phyloP scores from a whole-genome alignment of 192 early-diverging fungal species.

The Entomortierella beljakovae region DNA sequence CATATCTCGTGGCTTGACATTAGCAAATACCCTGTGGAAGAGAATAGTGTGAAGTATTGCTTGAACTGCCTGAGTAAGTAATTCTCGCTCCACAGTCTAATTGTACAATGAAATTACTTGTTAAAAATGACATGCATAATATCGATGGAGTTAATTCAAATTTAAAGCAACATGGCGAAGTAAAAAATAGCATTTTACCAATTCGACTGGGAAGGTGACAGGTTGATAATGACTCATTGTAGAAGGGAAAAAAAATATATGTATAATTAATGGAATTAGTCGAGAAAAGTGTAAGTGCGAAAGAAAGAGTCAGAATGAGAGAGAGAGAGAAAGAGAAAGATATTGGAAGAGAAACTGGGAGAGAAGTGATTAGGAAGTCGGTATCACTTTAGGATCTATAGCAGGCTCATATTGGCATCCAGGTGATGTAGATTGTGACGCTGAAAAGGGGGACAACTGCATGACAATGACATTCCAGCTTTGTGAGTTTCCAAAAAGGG shows the following conservation, averaged over 20 bases:
- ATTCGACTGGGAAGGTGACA: constrained; percentile 47
- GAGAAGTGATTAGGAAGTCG: too few species aligned
- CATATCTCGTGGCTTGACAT: constrained; percentile 64
- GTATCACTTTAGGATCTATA: neutral
- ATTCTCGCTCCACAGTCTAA: constrained; percentile 42
- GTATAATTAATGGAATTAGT: neutral
- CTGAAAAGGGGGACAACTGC: neutral
- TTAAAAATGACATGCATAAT: neutral
- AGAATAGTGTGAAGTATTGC: constrained; percentile 70
- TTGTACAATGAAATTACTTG: neutral
- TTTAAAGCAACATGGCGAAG: neutral
- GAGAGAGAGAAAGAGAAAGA: neutral
- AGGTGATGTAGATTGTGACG: neutral
- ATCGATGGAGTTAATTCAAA: neutral
- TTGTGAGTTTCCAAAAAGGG: too few species aligned
- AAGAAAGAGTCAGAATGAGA: neutral
- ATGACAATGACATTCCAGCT: neutral
- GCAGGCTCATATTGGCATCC: neutral
- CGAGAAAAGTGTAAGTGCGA: neutral
- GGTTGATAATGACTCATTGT: constrained; percentile 47
- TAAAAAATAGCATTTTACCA: constrained; percentile 15
- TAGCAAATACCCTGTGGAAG: constrained; percentile 69
- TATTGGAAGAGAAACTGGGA: neutral
- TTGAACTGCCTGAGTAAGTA: constrained; percentile 31
- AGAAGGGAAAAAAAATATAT: neutral